Evolutionary conservation across 2,329 filamentous ascomycete species (phyloP).

Genomic region (Ascochyta koolunga): DNA sequence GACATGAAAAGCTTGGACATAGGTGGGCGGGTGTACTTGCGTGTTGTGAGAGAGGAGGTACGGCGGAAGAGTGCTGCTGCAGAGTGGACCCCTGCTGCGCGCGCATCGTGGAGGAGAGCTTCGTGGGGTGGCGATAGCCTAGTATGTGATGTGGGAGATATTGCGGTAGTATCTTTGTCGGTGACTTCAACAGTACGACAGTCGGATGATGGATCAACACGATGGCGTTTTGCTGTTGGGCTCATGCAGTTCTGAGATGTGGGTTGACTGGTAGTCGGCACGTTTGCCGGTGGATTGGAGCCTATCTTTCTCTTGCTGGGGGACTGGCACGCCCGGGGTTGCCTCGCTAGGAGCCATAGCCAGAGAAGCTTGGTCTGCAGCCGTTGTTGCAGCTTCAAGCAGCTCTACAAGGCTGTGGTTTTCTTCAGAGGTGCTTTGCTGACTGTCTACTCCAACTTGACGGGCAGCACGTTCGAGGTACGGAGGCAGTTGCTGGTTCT

Average conservation of each 20-base stretch:
- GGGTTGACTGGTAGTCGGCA: background rate
- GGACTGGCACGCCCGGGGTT: background rate
- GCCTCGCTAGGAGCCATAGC: constrained; percentile 19
- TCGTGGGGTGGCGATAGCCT: constrained; percentile 24
- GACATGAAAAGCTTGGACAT: constrained; percentile 65
- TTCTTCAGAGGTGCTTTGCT: constrained; percentile 29
- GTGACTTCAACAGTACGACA: constrained; percentile 18
- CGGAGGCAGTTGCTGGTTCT: constrained; percentile 21
- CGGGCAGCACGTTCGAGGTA: constrained; percentile 22
- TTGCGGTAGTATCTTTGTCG: constrained; percentile 13
- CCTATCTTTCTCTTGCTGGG: constrained; percentile 38
- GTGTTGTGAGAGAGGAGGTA: constrained; percentile 50
- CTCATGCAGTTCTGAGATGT: constrained; percentile 8
- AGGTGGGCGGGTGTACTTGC: constrained; percentile 63
- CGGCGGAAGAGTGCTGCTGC: constrained; percentile 60
- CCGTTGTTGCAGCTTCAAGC: constrained; percentile 46
- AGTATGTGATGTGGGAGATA: background rate
- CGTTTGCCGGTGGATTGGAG: constrained; percentile 16
- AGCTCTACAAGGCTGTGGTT: constrained; percentile 44
- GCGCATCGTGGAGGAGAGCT: constrained; percentile 47
- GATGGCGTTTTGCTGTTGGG: constrained; percentile 29
- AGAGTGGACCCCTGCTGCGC: constrained; percentile 57
- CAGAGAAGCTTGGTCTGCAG: constrained; percentile 35
- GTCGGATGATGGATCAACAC: constrained; percentile 18
- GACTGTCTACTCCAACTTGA: constrained; percentile 20